Evolutionary conservation across 208 protist species (phyloP).

Genomic region (Lotmaria passim): DNA sequence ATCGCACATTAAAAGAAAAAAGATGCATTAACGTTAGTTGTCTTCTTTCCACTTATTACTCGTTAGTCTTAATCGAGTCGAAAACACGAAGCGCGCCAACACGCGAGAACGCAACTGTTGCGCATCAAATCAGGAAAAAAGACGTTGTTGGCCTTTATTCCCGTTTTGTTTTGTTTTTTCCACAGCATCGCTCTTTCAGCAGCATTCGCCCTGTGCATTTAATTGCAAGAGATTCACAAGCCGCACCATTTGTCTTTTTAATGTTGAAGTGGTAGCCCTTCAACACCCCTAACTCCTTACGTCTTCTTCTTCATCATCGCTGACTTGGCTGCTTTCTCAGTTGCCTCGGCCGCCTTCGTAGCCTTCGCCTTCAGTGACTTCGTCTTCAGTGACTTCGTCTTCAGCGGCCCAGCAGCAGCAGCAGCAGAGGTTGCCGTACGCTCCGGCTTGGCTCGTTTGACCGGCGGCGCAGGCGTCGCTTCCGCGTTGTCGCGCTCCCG

Average conservation of each 20-base stretch:
- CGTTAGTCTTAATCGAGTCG: background rate
- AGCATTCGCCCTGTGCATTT: background rate
- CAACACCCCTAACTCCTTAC: too few relatives aligned
- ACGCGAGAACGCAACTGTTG: background rate
- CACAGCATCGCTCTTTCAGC: background rate
- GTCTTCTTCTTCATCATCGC: slow-evolving; percentile 32
- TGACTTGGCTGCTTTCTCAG: slow-evolving; percentile 1
- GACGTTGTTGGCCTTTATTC: background rate
- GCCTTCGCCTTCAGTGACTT: slow-evolving; percentile 12
- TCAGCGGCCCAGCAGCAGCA: background rate
- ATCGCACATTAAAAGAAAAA: too few relatives aligned
- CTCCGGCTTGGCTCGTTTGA: background rate
- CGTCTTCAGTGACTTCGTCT: background rate
- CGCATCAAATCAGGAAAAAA: background rate
- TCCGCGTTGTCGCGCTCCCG: slow-evolving; percentile 24
- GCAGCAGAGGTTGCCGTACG: background rate
- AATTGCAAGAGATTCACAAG: too few relatives aligned
- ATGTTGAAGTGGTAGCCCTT: too few relatives aligned
- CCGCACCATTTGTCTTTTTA: too few relatives aligned
- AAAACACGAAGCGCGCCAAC: background rate
- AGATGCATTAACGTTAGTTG: too few relatives aligned
- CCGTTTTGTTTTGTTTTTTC: background rate
- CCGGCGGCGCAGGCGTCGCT: background rate
- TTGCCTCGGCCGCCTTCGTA: slow-evolving; percentile 5
- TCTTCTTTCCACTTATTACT: too few relatives aligned